Evolutionary conservation across 352 stramenopile species (phyloP), one percentile per base, ranked within the genome.

Genomic region (Globisporangium rhizosaccharum): DNA sequence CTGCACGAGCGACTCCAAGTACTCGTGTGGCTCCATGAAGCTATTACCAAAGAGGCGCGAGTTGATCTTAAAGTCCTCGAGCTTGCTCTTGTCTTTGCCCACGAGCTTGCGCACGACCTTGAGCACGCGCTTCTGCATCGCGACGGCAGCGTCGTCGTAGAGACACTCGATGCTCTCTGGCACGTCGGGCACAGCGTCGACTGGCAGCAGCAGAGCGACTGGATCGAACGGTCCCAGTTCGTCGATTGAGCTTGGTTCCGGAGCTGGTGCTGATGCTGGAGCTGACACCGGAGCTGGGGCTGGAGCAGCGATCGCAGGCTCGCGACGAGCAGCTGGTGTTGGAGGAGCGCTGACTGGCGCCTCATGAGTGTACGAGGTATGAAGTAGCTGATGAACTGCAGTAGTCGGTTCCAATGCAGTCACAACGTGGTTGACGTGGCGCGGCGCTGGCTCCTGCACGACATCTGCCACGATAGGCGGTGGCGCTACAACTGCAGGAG

Each of bases 1-100:
- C 15, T 76, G 72, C 23, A 83, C 72, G 15, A 91, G 65, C n/a
- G 65, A 73, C n/a, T 88, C 70, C 41, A 90, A 23, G 51, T 88
- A 93, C 51, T 85, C 79, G 44, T 71, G 54, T 0, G 77, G 57
- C 45, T 91, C 83, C 81, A 93, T 88, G 46, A 90, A 91, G 58
- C 85, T 79, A 67, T 86, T 91, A 37, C 83, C 83, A 63, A 76
- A 88, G 11, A 93, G 67, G 0, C 78, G 76, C 36, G 81, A 79
- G 49, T 90, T 93, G 51, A 86, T 83, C 71, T 91, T 93, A 61
- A 93, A 93, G 36, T 91, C 83, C 55, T 90, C 76, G 25, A 87
- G 55, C 42, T 72, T 73, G 11, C 56, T 30, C 33, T 81, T 86
- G 64, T 87, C 60, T 56, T 78, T 74, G 20, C 59, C 37, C n/a